These are phyloP conservation scores for Rhizopogon vinicolor DNA, from an alignment of 768 basidiomycete genomes.

Conservation along the genomic window DNA sequence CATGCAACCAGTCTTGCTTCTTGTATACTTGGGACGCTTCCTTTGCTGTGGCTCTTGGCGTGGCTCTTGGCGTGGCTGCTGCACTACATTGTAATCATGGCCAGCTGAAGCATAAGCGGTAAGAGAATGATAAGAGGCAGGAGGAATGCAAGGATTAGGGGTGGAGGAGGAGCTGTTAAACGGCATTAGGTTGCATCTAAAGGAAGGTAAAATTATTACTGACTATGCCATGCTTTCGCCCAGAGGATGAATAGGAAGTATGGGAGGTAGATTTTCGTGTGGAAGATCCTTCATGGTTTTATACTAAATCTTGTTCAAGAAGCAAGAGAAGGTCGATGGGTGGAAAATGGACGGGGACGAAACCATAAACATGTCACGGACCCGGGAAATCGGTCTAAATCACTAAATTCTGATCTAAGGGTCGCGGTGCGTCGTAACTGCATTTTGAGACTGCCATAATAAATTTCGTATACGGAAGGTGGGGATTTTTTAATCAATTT, in stretches of 20 bases:
- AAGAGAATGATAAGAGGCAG: conserved; percentile 35
- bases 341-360: conserved; percentile 34
- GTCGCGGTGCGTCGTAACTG: conserved; percentile 53
- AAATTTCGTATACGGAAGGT: conserved; percentile 37
- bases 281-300: conserved; percentile 44
- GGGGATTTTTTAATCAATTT: conserved; percentile 40
- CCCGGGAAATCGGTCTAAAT: conserved; percentile 42
- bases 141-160: conserved; percentile 36
- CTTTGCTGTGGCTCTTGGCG: conserved; percentile 52
- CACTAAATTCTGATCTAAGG: conserved; percentile 71
- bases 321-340: conserved; percentile 29
- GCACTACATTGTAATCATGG: conserved; percentile 44
- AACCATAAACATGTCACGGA: conserved; percentile 32
- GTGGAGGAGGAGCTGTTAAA: conserved; percentile 30
- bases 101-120: conserved; percentile 17
- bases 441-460: conserved; percentile 36
- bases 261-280: conserved; percentile 33
- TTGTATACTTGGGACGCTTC: conserved; percentile 89
- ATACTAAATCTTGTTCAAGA: conserved; percentile 36
- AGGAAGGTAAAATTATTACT: conserved; percentile 20
- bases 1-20: conserved; percentile 92
- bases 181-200: conserved; percentile 11
- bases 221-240: conserved; percentile 53
- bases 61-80: conserved; percentile 44
- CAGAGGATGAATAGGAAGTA: conserved; percentile 34